Evolutionary conservation across 305 asterid species (phyloP), one percentile per base, ranked within the genome.

Genomic region (Petunia hybrid): DNA sequence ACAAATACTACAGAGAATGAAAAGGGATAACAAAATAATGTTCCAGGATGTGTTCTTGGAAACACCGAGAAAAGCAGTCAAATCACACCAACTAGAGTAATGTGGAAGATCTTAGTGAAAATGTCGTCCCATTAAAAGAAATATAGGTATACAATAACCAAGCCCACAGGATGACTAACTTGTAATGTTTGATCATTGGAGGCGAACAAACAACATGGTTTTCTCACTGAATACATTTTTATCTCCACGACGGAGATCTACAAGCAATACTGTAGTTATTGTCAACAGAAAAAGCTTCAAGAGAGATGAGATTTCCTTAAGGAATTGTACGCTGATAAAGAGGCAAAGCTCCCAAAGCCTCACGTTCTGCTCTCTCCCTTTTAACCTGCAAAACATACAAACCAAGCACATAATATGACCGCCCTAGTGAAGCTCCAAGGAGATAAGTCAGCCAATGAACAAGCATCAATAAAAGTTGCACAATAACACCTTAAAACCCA

Each of bases 261-360:
- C 65, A 53, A 75, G 16, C 65, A 74, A 35, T 39, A 75, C 65
- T 53, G 51, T 53, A 75, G 79, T 75, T 75, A 75, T 75, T 75
- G 65, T 75, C 64, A 4, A 55, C 38, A 8, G 51, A 75, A 75
- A 74, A 75, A 8, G 39, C 40, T 75, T 56, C 4, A 75, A 55
- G n/a, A 16, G 65, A 75, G 16, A 55, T 55, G 36, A 22, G 75
- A 68, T 67, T 80, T 69, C 79, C 81, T 91, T 80, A 94, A 22
- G 98, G 97, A 82, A 94, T 43, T 65, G 93, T 83, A 48, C 98
- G 97, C 88, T 94, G 95, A 80, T 92, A 91, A 80, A 94, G 97
- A 42, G 98, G 97, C 85, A 86, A 85, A 39, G 89, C 98, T 63
- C 97, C 97, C 14, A 92, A 90, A 48, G 94, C 92, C 87, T 89